Base-by-base conservation (phyloP, 495 filamentous ascomycete species). In the Aspergillus conjunctus region DNA sequence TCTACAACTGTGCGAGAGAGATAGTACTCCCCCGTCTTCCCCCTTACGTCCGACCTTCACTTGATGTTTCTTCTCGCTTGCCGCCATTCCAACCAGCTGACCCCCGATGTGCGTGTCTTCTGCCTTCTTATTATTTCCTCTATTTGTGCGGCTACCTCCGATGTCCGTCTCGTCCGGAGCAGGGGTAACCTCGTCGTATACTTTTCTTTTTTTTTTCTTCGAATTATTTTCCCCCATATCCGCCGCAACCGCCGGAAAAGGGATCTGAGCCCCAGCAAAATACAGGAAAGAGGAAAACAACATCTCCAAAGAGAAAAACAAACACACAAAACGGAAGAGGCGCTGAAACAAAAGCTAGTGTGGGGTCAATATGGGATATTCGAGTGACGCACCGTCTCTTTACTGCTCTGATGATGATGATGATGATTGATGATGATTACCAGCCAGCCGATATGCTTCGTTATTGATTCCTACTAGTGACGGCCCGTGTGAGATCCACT, bases 181-280 rank as follows among this genome's bases (percentile, higher is more conserved):
- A 48, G 48, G 51, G 39, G 57, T 33, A n/a, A 21, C 49, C 43
- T 51, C 43, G 49, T 60, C 34, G 41, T 46, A 48, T 49, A 39
- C 43, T 21, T 48, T 49, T 54, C 43, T 17, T 54, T 26, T n/a
- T 30, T 10, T 17, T 54, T 26, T n/a, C 18, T 10, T 17, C 14
- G 31, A n/a, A 17, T 21, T 37, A 54, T 54, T 60, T 63, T 63
- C 32, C 49, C 39, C 51, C 56, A 58, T 53, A 49, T 57, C 63
- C 63, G 63, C 63, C 48, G 51, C 59, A 60, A 44, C 63, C 63
- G 63, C 63, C 51, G 57, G 21, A 49, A 59, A 55, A 54, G 7
- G 14, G 22, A 34, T 12, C 6, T 20, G 22, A 26, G 18, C n/a
- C 20, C 10, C 5, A 30, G 14, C 26, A 30, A 43, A 43, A 41